These are phyloP conservation scores for Debaryomycetaceae sp. DNA, from an alignment of 1,139 yeast genomes.

Conservation along the genomic window DNA sequence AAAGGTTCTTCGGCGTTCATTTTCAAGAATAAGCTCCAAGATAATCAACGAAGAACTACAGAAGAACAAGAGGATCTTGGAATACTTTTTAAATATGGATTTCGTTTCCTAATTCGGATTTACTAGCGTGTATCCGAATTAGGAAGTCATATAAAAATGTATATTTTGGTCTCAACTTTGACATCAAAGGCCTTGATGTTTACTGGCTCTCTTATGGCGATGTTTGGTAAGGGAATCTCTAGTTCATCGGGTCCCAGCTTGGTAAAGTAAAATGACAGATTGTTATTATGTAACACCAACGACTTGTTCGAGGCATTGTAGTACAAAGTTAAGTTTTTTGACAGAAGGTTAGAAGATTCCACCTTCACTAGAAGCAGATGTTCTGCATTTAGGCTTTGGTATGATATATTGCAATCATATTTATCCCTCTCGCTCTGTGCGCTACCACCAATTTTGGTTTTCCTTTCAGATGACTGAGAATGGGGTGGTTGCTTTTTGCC, in stretches of 20 bases:
- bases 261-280: slow-evolving; percentile 8
- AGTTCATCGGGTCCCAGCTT: slow-evolving; percentile 5
- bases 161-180: slow-evolving; percentile 7
- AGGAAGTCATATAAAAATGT: slow-evolving; percentile 8
- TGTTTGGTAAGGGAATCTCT: slow-evolving; percentile 14
- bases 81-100: background rate
- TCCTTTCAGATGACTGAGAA: background rate
- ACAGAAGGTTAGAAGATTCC: slow-evolving; percentile 3
- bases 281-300: slow-evolving; percentile 3
- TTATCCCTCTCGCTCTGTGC: background rate
- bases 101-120: background rate
- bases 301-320: slow-evolving; percentile 1
- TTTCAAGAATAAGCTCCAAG: background rate
- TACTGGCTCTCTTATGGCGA: background rate
- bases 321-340: slow-evolving; percentile 1
- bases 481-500: slow-evolving; percentile 1
- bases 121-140: background rate
- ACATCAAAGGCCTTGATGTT: slow-evolving; percentile 8
- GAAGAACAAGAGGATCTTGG: background rate
- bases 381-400: slow-evolving; percentile 5
- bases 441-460: background rate
- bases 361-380: slow-evolving; percentile 11
- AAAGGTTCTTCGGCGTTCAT: slow-evolving; percentile 34
- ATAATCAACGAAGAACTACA: background rate
- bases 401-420: slow-evolving; percentile 9